Conservation (phyloP, 371 early-diverging fungal genomes). For the Funneliformis caledonium region DNA sequence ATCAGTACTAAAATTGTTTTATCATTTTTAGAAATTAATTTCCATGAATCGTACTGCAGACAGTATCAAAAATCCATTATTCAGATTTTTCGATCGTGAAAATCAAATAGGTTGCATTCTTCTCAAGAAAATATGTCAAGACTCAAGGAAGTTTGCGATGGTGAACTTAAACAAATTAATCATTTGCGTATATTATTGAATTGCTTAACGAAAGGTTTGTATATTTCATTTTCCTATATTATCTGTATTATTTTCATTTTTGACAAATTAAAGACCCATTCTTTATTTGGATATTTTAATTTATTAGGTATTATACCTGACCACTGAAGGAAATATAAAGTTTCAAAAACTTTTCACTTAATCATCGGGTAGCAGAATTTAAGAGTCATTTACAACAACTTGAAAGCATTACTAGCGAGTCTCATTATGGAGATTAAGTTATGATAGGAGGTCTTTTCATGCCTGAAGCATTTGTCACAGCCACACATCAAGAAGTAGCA, state of each 20-base stretch:
- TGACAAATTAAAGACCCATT: not conserved
- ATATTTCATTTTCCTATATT: not conserved
- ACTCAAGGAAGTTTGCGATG: constrained; percentile 71
- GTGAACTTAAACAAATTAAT: constrained; percentile 86
- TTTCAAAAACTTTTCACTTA: constrained; percentile 63
- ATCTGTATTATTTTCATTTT: not conserved
- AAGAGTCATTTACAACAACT: constrained; percentile 72
- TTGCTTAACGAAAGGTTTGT: constrained; percentile 68
- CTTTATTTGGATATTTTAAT: not conserved
- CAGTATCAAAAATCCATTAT: constrained; percentile 70
- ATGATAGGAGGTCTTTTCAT: constrained; percentile 90
- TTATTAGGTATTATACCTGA: constrained; percentile 61
- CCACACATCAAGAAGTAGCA: constrained; percentile 88
- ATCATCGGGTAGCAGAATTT: constrained; percentile 80
- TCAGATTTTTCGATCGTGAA: constrained; percentile 88
- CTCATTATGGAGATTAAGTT: constrained; percentile 54
- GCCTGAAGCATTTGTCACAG: constrained; percentile 93
- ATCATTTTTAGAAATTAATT: constrained; percentile 42
- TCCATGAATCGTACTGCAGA: constrained; percentile 50
- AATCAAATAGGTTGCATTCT: constrained; percentile 66
- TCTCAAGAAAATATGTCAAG: constrained; percentile 65
- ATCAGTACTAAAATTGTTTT: not conserved
- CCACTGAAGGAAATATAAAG: constrained; percentile 81
- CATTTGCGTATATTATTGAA: constrained; percentile 73
- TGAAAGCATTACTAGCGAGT: constrained; percentile 54